Conservation (phyloP, 768 basidiomycete genomes). For the Serendipita sp. region DNA sequence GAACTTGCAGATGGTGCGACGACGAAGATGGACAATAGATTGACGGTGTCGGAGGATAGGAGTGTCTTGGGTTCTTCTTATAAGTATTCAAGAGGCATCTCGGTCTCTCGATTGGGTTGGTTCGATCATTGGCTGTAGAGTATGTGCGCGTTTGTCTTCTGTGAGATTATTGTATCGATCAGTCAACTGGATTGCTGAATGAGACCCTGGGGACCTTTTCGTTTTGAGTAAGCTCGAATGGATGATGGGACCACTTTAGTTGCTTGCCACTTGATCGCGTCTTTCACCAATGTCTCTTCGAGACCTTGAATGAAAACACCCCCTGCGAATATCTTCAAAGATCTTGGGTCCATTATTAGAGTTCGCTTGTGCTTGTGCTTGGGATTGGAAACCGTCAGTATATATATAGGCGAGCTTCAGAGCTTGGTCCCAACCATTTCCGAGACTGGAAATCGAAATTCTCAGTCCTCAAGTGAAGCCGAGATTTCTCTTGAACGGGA, state of each 20-base stretch:
- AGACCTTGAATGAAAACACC: slow-evolving; percentile 90
- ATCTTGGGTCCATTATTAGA: slow-evolving; percentile 53
- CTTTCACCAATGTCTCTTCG: slow-evolving; percentile 75
- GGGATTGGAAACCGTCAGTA: neutral
- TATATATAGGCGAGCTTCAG: too few species aligned
- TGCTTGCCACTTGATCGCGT: slow-evolving; percentile 51
- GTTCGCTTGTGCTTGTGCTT: slow-evolving; percentile 23
- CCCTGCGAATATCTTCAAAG: slow-evolving; percentile 77
- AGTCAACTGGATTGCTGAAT: too few species aligned
- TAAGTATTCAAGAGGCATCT: neutral
- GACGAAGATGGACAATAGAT: neutral
- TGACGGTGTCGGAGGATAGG: neutral
- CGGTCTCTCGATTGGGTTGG: neutral
- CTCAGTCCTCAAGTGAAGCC: too few species aligned
- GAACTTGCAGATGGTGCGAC: neutral
- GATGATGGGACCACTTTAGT: too few species aligned
- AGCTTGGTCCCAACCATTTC: too few species aligned
- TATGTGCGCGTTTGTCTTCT: neutral
- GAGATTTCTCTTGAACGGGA: too few species aligned
- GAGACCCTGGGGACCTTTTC: too few species aligned
- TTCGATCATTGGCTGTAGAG: neutral
- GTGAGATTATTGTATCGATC: too few species aligned
- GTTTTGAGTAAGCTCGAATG: too few species aligned
- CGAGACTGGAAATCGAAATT: too few species aligned
- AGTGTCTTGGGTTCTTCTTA: neutral